Conservation (phyloP, 2,329 filamentous ascomycete species). For the Thelonectria discophora region DNA sequence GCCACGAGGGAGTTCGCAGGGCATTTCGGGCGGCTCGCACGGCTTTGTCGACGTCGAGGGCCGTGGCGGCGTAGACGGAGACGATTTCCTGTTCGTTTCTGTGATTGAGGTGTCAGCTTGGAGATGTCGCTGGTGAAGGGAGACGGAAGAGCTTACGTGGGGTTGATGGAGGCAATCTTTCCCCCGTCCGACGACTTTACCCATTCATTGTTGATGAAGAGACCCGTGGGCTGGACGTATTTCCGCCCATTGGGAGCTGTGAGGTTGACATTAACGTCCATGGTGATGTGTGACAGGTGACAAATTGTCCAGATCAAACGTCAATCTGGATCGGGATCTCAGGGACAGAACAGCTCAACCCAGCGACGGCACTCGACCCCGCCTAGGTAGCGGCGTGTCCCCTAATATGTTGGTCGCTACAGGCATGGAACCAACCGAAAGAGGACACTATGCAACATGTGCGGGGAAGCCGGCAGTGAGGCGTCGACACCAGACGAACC, state of each 20-base stretch:
- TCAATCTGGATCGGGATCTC: constrained; percentile 15
- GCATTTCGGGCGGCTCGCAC: constrained; percentile 67
- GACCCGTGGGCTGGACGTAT: constrained; percentile 72
- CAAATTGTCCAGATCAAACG: background rate
- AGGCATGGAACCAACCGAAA: constrained; percentile 20
- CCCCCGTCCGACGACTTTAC: constrained; percentile 65
- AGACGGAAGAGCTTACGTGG: constrained; percentile 42
- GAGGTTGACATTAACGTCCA: constrained; percentile 41
- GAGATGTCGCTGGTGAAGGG: background rate
- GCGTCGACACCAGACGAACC: constrained; percentile 12
- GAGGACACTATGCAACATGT: constrained; percentile 23
- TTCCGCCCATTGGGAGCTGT: constrained; percentile 68
- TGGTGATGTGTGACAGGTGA: constrained; percentile 13
- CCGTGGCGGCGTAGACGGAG: constrained; percentile 44
- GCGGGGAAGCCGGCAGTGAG: constrained; percentile 15
- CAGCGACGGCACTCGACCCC: background rate
- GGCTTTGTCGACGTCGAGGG: constrained; percentile 46
- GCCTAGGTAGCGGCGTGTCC: constrained; percentile 9
- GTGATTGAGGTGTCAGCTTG: background rate
- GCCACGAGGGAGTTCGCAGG: constrained; percentile 74
- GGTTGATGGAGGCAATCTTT: constrained; percentile 69
- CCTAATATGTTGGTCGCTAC: constrained; percentile 19
- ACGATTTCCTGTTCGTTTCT: constrained; percentile 47
- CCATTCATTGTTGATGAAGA: constrained; percentile 83
- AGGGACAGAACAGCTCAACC: background rate